Conservation (phyloP, 495 filamentous ascomycete species). For the Opeltia flavorubescens region DNA sequence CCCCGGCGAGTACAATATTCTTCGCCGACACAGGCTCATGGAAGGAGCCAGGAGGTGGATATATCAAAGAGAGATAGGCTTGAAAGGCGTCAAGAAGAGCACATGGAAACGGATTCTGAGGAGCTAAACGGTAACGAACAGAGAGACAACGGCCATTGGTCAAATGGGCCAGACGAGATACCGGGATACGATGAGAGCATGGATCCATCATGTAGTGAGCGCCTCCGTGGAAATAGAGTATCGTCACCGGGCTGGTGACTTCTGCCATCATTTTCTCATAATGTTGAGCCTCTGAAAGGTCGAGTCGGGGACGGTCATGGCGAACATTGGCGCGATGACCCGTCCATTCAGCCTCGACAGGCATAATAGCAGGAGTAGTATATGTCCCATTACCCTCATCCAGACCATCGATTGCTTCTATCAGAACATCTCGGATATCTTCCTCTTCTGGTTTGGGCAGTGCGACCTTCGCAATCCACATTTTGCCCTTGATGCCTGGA, state of each 20-base stretch:
- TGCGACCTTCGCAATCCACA: constrained; percentile 64
- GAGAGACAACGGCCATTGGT: constrained; percentile 51
- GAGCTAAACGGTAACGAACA: constrained; percentile 78
- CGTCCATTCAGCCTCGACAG: constrained; percentile 80
- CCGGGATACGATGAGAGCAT: constrained; percentile 40
- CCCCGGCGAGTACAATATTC: constrained; percentile 71
- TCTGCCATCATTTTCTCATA: constrained; percentile 63
- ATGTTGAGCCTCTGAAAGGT: constrained; percentile 53
- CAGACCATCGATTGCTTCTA: constrained; percentile 50
- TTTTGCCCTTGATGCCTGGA: constrained; percentile 56
- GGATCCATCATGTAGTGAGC: constrained; percentile 76
- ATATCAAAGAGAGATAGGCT: constrained; percentile 70
- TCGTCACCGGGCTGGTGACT: constrained; percentile 44
- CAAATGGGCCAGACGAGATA: constrained; percentile 31
- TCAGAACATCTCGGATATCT: constrained; percentile 43
- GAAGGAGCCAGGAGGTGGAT: constrained; percentile 58
- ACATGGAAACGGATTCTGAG: constrained; percentile 70
- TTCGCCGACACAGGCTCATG: constrained; percentile 55
- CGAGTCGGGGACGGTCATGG: constrained; percentile 37
- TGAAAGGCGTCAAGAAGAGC: constrained; percentile 72
- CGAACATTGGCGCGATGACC: constrained; percentile 49
- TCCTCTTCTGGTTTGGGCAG: constrained; percentile 41
- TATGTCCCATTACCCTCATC: constrained; percentile 27
- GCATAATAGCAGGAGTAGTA: constrained; percentile 35
- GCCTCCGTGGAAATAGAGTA: constrained; percentile 84